Base-by-base conservation (phyloP, 768 basidiomycete genomes). In the Pulveroboletus sp. region DNA sequence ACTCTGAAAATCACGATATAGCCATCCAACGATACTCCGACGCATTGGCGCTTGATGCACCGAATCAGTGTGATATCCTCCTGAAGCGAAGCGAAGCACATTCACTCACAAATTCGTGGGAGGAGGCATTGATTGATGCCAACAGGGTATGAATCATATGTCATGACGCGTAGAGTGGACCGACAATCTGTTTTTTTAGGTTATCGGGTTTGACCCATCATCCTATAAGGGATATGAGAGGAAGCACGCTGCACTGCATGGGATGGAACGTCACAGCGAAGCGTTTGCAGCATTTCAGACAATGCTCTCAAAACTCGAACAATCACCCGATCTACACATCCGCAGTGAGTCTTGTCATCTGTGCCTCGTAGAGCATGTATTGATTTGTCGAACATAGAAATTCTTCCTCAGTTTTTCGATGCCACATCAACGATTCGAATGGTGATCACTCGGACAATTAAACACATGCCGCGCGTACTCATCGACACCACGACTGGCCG, bases 401-500 rank as follows among this genome's bases (percentile, higher is more conserved):
- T 57, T 17, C 45, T 21, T 17, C 1, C 2, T 10, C 50, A 27
- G 7, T 57, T 46, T 18, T 9, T 52, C 14, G 42, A 57, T 38
- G 47, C 49, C 0, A 43, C 32, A 3, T 11, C 21, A 1, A 17
- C 27, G 1, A 54, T 57, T 14, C 45, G 32, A 5, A 0, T 1
- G 0, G 7, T 27, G 0, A 17, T 58, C 17, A 26, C 24, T 7
- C 1, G 40, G 18, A 39, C 35, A 1, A 35, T 51, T 6, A 28
- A 40, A 9, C 1, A 21, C 1, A 46, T 50, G 40, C 57, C 57
- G 10, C 37, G 43, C 0, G 35, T 58, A 0, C 49, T 58, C 2
- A 51, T 58, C 5, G 35, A 54, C 24, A 47, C 40, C 3, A 1
- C 35, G 0, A 52, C 50, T 0, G 58, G 58, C 12, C 46, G 32